Evolutionary conservation across 257 asterid species (phyloP).

Genomic region (Jacaranda mimosifolia): DNA sequence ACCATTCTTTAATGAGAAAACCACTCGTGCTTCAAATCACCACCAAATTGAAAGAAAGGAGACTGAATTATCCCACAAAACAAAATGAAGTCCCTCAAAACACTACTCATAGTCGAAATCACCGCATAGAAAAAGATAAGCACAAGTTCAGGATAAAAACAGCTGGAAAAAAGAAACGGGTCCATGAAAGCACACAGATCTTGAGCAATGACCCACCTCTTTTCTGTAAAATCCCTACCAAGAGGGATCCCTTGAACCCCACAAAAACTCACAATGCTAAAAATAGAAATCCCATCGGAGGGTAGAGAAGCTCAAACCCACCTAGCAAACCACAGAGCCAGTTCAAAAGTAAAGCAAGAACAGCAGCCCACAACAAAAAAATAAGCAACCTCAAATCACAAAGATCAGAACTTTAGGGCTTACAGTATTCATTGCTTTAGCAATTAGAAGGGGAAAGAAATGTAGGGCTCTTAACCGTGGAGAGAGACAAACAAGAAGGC

Average conservation of each 20-base stretch:
- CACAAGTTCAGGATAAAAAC: conserved; percentile 48
- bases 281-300: conserved; percentile 24
- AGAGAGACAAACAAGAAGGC: conserved; percentile 27
- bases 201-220: conserved; percentile 75
- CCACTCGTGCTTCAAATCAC: conserved; percentile 32
- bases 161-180: conserved; percentile 51
- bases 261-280: conserved; percentile 45
- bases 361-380: conserved; percentile 38
- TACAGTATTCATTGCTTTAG: conserved; percentile 30
- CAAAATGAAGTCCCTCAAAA: conserved; percentile 51
- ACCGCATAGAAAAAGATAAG: conserved; percentile 59
- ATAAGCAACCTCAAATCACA: conserved; percentile 53
- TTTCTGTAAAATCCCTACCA: conserved; percentile 59
- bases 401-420: conserved; percentile 64
- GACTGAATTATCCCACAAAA: conserved; percentile 35
- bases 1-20: conserved; percentile 12
- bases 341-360: conserved; percentile 52
- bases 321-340: conserved; percentile 56
- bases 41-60: conserved; percentile 25
- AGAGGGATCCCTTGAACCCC: conserved; percentile 60
- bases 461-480: conserved; percentile 37
- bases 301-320: conserved; percentile 48
- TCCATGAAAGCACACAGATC: conserved; percentile 71
- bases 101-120: conserved; percentile 38
- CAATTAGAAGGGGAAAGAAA: conserved; percentile 37